Percentiles rank a stretch among this genome's conserved stretches.
phyloP scores from a whole-genome alignment of 352 stramenopile genomes.

The Globisporangium camurandrum region DNA sequence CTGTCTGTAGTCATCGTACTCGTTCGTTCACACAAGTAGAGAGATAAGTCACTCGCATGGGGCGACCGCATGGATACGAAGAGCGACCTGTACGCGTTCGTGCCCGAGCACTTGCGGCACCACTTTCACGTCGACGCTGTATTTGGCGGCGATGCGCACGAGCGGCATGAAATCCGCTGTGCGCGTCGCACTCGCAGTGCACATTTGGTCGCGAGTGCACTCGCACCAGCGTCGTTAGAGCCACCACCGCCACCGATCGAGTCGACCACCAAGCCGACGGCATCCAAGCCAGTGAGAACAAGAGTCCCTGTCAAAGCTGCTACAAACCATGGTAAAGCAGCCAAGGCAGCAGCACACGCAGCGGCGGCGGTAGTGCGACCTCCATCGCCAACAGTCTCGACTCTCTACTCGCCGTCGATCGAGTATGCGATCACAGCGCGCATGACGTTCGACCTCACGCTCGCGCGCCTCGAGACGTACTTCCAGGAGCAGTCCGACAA shows the following conservation, averaged over 20 bases:
- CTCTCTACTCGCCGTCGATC: slow-evolving; percentile 44
- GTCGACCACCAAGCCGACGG: neutral
- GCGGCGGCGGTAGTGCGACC: neutral
- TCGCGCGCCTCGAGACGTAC: slow-evolving; percentile 31
- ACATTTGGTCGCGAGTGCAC: slow-evolving; percentile 26
- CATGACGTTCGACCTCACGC: slow-evolving; percentile 38
- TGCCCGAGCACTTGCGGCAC: slow-evolving; percentile 33
- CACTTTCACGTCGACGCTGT: slow-evolving; percentile 29
- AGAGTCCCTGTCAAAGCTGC: neutral
- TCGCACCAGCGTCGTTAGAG: neutral
- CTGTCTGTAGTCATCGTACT: too few relatives aligned
- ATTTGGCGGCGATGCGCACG: slow-evolving; percentile 12
- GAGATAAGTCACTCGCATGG: too few relatives aligned
- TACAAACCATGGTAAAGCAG: too few relatives aligned
- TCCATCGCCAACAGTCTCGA: neutral
- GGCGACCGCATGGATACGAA: too few relatives aligned
- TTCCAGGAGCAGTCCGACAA: slow-evolving; percentile 22
- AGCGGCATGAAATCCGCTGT: slow-evolving; percentile 16
- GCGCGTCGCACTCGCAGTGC: slow-evolving; percentile 51
- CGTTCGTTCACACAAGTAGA: too few relatives aligned
- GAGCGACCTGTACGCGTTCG: slow-evolving; percentile 30
- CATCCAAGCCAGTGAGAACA: neutral
- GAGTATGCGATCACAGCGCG: slow-evolving; percentile 46
- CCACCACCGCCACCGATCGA: neutral
- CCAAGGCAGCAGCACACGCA: too few relatives aligned